Conservation (phyloP, 305 asterid genomes). For the Solanum hybrid region DNA sequence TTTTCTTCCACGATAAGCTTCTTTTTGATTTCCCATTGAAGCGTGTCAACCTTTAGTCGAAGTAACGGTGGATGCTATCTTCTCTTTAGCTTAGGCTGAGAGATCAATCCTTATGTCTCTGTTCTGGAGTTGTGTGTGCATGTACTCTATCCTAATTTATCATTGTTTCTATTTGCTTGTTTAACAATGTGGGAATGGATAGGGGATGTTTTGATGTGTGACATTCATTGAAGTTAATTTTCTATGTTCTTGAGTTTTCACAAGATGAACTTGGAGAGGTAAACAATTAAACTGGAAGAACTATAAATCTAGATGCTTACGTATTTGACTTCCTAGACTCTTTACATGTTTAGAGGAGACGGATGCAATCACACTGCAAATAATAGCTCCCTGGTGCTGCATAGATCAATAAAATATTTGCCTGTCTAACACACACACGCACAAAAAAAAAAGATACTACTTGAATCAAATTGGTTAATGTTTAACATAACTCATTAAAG, state of each 20-base stretch:
- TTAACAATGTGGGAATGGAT: not conserved
- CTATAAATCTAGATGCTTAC: not conserved
- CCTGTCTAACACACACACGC: not conserved
- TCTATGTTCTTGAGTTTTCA: not conserved
- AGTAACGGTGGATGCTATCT: not conserved
- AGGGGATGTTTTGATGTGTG: not conserved
- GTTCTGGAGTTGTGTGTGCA: not conserved
- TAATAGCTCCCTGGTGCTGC: not conserved
- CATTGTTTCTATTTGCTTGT: not conserved
- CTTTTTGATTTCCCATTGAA: not conserved
- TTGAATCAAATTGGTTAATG: not conserved
- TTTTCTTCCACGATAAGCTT: not conserved
- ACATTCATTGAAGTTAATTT: not conserved
- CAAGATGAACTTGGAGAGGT: not conserved
- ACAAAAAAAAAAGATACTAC: too few species aligned
- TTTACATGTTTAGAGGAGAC: not conserved
- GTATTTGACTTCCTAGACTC: not conserved
- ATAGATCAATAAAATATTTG: not conserved
- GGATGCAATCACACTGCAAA: not conserved
- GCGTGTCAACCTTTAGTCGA: not conserved
- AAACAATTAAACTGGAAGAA: not conserved
- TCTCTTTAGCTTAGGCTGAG: not conserved
- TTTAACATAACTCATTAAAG: not conserved
- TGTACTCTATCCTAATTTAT: not conserved
- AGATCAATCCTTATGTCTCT: not conserved